These are phyloP conservation scores for Rhizopogon vulgaris DNA, from an alignment of 768 basidiomycete genomes.

Conservation along the genomic window DNA sequence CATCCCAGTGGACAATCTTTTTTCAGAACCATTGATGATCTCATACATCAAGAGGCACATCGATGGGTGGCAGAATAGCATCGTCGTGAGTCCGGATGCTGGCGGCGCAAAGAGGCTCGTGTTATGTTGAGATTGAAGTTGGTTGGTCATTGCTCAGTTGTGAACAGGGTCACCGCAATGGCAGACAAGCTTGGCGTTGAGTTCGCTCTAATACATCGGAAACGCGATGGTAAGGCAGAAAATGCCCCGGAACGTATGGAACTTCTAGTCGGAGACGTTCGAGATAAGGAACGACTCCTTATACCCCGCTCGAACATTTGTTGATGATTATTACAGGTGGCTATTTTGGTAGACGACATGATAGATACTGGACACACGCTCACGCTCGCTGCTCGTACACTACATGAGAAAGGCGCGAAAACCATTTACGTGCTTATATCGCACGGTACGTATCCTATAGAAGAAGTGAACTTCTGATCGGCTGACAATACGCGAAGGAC, in stretches of 20 bases:
- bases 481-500: conserved; percentile 37
- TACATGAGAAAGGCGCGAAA: conserved; percentile 85
- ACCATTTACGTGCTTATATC: conserved; percentile 85
- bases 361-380: conserved; percentile 94
- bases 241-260: conserved; percentile 81
- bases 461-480: conserved; percentile 6
- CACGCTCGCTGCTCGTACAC: conserved; percentile 73
- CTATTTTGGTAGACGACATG: conserved; percentile 98
- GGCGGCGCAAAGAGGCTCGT: conserved; percentile 96
- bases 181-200: conserved; percentile 94
- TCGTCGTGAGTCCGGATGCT: conserved; percentile 95
- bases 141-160: not conserved
- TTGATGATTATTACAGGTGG: conserved; percentile 45
- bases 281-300: conserved; percentile 59
- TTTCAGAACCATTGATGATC: conserved; percentile 93
- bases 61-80: conserved; percentile 76
- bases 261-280: conserved; percentile 90
- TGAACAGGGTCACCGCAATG: conserved; percentile 77
- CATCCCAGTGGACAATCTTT: conserved; percentile 96
- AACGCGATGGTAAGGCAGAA: conserved; percentile 64
- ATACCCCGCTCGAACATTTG: not conserved
- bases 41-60: conserved; percentile 87
- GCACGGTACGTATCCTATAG: conserved; percentile 55
- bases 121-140: not conserved
- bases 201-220: conserved; percentile 92